These are phyloP conservation scores for Strombidium stylifer DNA, from an alignment of 73 alveolate species.

Conservation along the genomic window DNA sequence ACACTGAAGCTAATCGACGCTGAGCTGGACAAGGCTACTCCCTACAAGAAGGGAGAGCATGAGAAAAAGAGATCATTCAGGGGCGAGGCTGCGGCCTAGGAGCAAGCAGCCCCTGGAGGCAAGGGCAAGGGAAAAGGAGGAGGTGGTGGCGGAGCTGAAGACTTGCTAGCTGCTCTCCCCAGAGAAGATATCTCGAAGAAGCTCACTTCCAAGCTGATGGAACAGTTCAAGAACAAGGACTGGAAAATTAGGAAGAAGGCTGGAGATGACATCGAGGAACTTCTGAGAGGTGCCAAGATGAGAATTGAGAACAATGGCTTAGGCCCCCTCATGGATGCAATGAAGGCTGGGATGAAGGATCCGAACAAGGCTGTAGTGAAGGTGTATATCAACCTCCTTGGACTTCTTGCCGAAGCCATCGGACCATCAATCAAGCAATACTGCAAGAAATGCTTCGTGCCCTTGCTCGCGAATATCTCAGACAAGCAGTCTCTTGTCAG, in stretches of 20 bases:
- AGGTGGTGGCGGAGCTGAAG: slow-evolving; percentile 53
- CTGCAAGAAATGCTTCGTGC: slow-evolving; percentile 68
- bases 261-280: slow-evolving; percentile 61
- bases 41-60: slow-evolving; percentile 53
- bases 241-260: slow-evolving; percentile 87
- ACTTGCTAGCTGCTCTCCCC: slow-evolving; percentile 70
- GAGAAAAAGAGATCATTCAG: slow-evolving; percentile 49
- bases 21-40: slow-evolving; percentile 67
- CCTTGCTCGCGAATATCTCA: slow-evolving; percentile 69
- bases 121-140: slow-evolving; percentile 31
- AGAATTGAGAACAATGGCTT: slow-evolving; percentile 84
- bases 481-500: slow-evolving; percentile 83
- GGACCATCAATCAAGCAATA: slow-evolving; percentile 74
- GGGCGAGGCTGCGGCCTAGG: slow-evolving; percentile 57
- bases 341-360: slow-evolving; percentile 75
- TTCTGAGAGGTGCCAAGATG: slow-evolving; percentile 66
- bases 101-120: slow-evolving; percentile 38
- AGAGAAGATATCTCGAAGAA: slow-evolving; percentile 73
- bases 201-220: slow-evolving; percentile 63
- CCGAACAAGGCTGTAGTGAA: slow-evolving; percentile 82
- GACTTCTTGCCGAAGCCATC: slow-evolving; percentile 67
- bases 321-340: slow-evolving; percentile 59
- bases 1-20: slow-evolving; percentile 73
- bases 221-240: slow-evolving; percentile 71
- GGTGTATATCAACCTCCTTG: slow-evolving; percentile 62